Percentiles rank a stretch among this genome's conserved stretches.
phyloP scores from a whole-genome alignment of 164 flowering plant genomes.

The Kalanchoe fedtschenkoi region DNA sequence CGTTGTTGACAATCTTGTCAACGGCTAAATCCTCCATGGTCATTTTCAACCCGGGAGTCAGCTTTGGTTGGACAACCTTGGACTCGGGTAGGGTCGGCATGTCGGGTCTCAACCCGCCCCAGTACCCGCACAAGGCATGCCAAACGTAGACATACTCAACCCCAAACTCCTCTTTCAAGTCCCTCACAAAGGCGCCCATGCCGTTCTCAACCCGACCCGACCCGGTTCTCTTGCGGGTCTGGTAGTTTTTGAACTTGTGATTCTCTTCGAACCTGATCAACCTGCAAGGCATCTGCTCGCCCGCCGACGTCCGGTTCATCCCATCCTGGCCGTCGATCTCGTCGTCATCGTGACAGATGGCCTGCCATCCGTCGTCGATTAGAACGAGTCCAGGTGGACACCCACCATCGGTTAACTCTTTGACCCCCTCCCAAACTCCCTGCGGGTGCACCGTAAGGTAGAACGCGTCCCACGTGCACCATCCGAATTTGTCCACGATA shows the following conservation, averaged over 20 bases:
- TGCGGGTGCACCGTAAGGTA: slow-evolving; percentile 36
- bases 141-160: slow-evolving; percentile 79
- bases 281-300: slow-evolving; percentile 55
- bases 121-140: slow-evolving; percentile 89
- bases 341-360: slow-evolving; percentile 45
- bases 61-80: slow-evolving; percentile 31
- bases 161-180: slow-evolving; percentile 48
- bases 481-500: slow-evolving; percentile 41
- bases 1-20: slow-evolving; percentile 66
- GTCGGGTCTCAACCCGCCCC: slow-evolving; percentile 81
- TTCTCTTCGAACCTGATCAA: slow-evolving; percentile 32
- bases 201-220: slow-evolving; percentile 24
- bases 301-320: slow-evolving; percentile 30
- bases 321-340: slow-evolving; percentile 33
- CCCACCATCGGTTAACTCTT: slow-evolving; percentile 29
- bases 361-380: slow-evolving; percentile 54
- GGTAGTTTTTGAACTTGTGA: slow-evolving; percentile 33
- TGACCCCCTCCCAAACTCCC: slow-evolving; percentile 37
- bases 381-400: slow-evolving; percentile 37
- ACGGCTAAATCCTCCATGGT: slow-evolving; percentile 94
- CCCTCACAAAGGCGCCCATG: slow-evolving; percentile 64
- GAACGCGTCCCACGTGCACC: slow-evolving; percentile 62
- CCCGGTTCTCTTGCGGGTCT: slow-evolving; percentile 10
- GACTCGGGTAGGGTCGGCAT: slow-evolving; percentile 43
- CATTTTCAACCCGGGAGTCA: slow-evolving; percentile 55